A percentile compares a stretch with the other conserved stretches of the same genome.
These are phyloP conservation scores for Drechslerella coelobrocha DNA, from an alignment of 2,329 filamentous ascomycete species.

Conservation along the genomic window DNA sequence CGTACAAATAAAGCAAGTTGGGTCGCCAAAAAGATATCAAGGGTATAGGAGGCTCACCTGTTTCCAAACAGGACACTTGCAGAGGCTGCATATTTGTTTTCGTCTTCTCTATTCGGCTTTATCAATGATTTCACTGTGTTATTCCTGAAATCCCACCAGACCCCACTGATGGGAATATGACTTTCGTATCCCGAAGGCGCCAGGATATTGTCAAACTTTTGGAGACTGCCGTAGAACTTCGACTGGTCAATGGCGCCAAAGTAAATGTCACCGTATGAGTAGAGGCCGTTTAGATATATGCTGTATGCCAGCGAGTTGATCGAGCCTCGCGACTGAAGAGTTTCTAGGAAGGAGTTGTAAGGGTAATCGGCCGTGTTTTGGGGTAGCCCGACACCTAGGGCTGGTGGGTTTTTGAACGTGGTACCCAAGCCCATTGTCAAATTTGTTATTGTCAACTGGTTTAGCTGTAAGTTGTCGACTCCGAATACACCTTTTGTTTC, in stretches of 20 bases:
- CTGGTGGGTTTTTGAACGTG: conserved; percentile 24
- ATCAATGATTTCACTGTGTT: conserved; percentile 9
- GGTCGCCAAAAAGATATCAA: neutral
- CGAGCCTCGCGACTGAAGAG: conserved; percentile 13
- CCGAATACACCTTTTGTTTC: conserved; percentile 29
- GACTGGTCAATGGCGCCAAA: conserved; percentile 39
- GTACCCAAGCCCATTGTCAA: conserved; percentile 21
- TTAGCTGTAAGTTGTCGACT: conserved; percentile 23
- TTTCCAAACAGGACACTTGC: conserved; percentile 20
- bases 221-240: conserved; percentile 37
- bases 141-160: conserved; percentile 32
- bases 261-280: conserved; percentile 21
- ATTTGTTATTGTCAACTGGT: conserved; percentile 24
- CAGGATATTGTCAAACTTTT: conserved; percentile 27
- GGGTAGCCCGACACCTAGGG: conserved; percentile 30
- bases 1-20: neutral
- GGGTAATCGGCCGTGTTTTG: conserved; percentile 12
- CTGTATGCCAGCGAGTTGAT: conserved; percentile 46
- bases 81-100: conserved; percentile 16
- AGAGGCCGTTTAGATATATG: conserved; percentile 31
- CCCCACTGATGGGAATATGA: conserved; percentile 29
- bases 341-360: conserved; percentile 29
- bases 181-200: conserved; percentile 17
- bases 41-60: conserved; percentile 18
- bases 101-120: conserved; percentile 18